Base-by-base conservation (phyloP, 2,329 filamentous ascomycete species). In the Penicillium sp. region DNA sequence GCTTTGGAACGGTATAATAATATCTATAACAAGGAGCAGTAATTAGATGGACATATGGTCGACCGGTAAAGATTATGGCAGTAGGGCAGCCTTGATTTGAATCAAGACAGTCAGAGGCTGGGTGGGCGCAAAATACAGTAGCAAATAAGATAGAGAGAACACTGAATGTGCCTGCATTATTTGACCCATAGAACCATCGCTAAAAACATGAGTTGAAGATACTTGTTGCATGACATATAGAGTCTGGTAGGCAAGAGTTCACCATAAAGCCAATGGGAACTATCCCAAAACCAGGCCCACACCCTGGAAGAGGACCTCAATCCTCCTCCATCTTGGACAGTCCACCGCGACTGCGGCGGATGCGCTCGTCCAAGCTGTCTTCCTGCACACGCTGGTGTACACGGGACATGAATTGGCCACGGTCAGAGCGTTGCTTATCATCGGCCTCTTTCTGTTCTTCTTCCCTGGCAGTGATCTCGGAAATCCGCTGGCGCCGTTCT, bases 401-500 rank as follows among this genome's bases (percentile, higher is more conserved):
- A 25, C 72, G 68, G 11, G 70, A 70, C 62, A 76, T 72, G 58
- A 76, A 76, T 19, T 67, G 69, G 22, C 75, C 75, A 4, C 70
- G 69, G 35, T 76, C 74, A 26, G 75, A 74, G 25, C 75, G 73
- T 19, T 70, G 68, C 37, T 70, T 70, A 28, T 92, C 86, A 57
- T 96, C 92, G 0, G 85, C 85, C 52, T 91, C 87, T 13, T 83
- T 82, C 48, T 87, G 84, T 19, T 80, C 80, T 52, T 84, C 83
- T 67, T 96, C 92, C 62, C 82, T 82, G 64, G 86, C 85, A 26
- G 86, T 87, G 19, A 93, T 78, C 1, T 86, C 86, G 0, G 86
- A 85, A 10, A 96, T 79, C 26, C 92, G 85, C 61, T 84, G 83
- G 65, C 85, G 85, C 35, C 92, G 87, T 67, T 90, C 87, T n/a